phyloP scores from a whole-genome alignment of 2,329 filamentous ascomycete genomes.

The Zymoseptoria ardabiliae region DNA sequence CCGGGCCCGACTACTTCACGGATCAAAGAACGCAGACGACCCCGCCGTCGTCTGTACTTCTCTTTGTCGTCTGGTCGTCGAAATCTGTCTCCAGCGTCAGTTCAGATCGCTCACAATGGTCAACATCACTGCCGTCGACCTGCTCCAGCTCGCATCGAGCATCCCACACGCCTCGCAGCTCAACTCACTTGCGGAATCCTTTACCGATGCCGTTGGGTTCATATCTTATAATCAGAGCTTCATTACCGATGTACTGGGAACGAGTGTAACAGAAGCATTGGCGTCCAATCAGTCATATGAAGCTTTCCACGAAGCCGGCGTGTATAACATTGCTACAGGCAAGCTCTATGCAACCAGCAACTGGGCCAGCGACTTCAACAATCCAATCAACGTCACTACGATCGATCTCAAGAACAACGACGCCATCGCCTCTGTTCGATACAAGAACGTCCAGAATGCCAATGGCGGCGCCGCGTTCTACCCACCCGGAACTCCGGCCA shows the following conservation, averaged over 20 bases:
- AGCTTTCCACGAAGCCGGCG: slow-evolving; percentile 36
- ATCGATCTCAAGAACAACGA: slow-evolving; percentile 25
- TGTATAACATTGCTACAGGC: slow-evolving; percentile 31
- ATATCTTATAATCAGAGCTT: slow-evolving; percentile 26
- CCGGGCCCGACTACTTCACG: background rate
- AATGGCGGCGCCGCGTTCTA: slow-evolving; percentile 29
- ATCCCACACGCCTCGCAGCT: slow-evolving; percentile 27
- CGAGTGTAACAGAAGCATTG: slow-evolving; percentile 24
- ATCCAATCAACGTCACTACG: slow-evolving; percentile 31
- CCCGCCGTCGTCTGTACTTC: background rate
- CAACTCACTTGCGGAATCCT: slow-evolving; percentile 21
- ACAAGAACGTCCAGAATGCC: slow-evolving; percentile 22
- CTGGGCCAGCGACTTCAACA: slow-evolving; percentile 25
- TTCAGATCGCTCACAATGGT: slow-evolving; percentile 20
- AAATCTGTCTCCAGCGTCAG: background rate
- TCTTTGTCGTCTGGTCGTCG: background rate
- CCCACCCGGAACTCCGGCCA: slow-evolving; percentile 23
- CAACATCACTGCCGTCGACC: slow-evolving; percentile 29
- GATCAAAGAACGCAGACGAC: background rate
- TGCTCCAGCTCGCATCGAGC: slow-evolving; percentile 26
- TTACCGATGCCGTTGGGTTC: slow-evolving; percentile 21
- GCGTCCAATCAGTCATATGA: slow-evolving; percentile 21
- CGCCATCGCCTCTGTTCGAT: slow-evolving; percentile 22
- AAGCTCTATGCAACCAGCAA: slow-evolving; percentile 39
- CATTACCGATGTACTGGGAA: slow-evolving; percentile 25